Evolutionary conservation across 768 basidiomycete species (phyloP).

Genomic region (Hygrophorus pudorinus): DNA sequence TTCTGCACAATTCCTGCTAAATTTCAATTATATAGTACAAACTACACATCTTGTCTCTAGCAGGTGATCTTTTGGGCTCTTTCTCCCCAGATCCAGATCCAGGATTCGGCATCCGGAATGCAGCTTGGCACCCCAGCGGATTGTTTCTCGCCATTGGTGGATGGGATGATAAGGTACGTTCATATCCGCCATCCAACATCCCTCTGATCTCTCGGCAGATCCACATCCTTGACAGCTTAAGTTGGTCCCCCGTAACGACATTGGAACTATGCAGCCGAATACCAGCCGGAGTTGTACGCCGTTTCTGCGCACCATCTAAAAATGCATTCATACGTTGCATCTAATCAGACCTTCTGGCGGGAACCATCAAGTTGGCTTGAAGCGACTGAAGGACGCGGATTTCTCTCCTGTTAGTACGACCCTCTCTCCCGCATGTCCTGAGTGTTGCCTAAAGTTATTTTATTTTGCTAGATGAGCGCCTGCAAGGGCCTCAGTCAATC

Average conservation of each 20-base stretch:
- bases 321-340: slow-evolving; percentile 1
- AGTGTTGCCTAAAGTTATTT: neutral
- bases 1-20: neutral
- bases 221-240: slow-evolving; percentile 63
- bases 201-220: slow-evolving; percentile 34
- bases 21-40: slow-evolving; percentile 48
- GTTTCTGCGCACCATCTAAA: slow-evolving; percentile 15
- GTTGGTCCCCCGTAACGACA: slow-evolving; percentile 59
- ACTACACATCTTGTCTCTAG: slow-evolving; percentile 55
- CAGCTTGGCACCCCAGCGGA: slow-evolving; percentile 82
- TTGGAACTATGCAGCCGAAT: slow-evolving; percentile 55
- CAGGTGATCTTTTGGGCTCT: slow-evolving; percentile 52
- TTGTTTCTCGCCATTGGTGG: slow-evolving; percentile 75
- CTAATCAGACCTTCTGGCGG: slow-evolving; percentile 63
- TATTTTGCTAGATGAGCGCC: slow-evolving; percentile 47
- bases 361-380: slow-evolving; percentile 83
- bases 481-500: slow-evolving; percentile 47
- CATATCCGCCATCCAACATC: slow-evolving; percentile 1
- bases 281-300: slow-evolving; percentile 44
- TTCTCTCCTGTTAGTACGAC: slow-evolving; percentile 62
- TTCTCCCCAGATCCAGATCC: slow-evolving; percentile 71
- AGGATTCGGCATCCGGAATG: slow-evolving; percentile 70
- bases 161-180: slow-evolving; percentile 76
- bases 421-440: neutral
- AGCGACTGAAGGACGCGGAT: slow-evolving; percentile 74